Percentiles rank a stretch among this genome's conserved stretches.
Evolutionary conservation across 192 early-diverging fungal species (phyloP).

Genomic region (Backusella westeae): DNA sequence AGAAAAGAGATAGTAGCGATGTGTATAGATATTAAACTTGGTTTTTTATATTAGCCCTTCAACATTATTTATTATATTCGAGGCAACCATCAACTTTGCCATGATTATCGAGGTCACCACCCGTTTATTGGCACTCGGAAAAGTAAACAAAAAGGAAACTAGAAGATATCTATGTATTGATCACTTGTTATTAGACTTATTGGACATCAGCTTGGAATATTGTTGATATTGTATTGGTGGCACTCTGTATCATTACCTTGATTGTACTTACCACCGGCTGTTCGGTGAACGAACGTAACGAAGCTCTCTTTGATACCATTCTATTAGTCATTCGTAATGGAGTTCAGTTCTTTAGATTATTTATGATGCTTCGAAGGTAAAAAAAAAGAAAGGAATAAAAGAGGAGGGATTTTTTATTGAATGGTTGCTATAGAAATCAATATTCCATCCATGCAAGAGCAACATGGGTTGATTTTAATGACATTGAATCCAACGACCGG

Average conservation of each 20-base stretch:
- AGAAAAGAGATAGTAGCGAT: not conserved
- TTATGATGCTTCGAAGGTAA: conserved; percentile 66
- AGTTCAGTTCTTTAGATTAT: conserved; percentile 64
- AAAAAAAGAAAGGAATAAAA: not conserved
- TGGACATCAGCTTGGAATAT: conserved; percentile 73
- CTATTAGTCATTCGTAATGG: conserved; percentile 73
- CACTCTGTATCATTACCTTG: conserved; percentile 67
- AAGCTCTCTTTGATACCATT: conserved; percentile 71
- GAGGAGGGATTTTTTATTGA: not conserved
- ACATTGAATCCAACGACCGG: not conserved
- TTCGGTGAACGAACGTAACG: conserved; percentile 57
- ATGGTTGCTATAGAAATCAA: conserved; percentile 18
- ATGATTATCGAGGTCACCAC: conserved; percentile 75
- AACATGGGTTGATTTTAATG: conserved; percentile 30
- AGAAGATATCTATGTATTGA: not conserved
- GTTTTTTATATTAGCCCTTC: conserved; percentile 49
- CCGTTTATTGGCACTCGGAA: conserved; percentile 62
- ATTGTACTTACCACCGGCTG: conserved; percentile 66
- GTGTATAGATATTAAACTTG: not conserved
- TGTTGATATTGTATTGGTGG: conserved; percentile 67
- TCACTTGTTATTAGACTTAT: conserved; percentile 37
- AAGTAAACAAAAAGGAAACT: conserved; percentile 31
- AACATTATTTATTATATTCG: conserved; percentile 65
- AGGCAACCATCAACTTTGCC: conserved; percentile 67
- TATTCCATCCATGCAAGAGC: conserved; percentile 28